Conservation (phyloP, 176 grass and related monocot species). For the Panicum miliaceum region DNA sequence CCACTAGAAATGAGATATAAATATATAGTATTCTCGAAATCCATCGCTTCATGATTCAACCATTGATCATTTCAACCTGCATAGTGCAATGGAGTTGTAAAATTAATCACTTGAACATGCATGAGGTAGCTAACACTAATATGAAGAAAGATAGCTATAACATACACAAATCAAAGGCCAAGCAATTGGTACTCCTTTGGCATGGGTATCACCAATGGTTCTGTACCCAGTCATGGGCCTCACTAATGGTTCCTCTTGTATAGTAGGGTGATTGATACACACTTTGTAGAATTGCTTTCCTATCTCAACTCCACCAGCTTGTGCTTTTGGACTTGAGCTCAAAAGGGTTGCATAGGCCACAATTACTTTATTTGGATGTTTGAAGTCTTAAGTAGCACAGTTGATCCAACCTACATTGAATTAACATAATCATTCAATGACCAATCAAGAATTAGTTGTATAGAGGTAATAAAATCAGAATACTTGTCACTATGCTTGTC, state of each 20-base stretch:
- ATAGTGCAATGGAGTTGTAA: not conserved
- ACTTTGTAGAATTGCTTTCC: slow-evolving; percentile 4
- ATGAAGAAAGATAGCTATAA: not conserved
- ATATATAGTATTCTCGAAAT: not conserved
- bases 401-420: not conserved
- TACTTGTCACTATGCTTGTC: not conserved
- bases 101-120: not conserved
- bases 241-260: not conserved
- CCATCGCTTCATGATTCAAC: not conserved
- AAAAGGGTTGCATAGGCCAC: not conserved
- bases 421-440: not conserved
- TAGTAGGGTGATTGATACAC: not conserved
- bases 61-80: not conserved
- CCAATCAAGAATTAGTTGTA: not conserved
- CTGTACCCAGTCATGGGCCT: not conserved
- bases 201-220: not conserved
- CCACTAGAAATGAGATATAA: not conserved
- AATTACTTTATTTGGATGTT: not conserved
- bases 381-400: not conserved
- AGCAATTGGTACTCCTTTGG: not conserved
- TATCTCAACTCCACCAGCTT: not conserved
- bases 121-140: not conserved
- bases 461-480: not conserved
- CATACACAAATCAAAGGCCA: slow-evolving; percentile 5
- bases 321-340: not conserved